Evolutionary conservation across 305 asterid species (phyloP), one percentile per base, ranked within the genome.

Genomic region (Solanum hybrid): DNA sequence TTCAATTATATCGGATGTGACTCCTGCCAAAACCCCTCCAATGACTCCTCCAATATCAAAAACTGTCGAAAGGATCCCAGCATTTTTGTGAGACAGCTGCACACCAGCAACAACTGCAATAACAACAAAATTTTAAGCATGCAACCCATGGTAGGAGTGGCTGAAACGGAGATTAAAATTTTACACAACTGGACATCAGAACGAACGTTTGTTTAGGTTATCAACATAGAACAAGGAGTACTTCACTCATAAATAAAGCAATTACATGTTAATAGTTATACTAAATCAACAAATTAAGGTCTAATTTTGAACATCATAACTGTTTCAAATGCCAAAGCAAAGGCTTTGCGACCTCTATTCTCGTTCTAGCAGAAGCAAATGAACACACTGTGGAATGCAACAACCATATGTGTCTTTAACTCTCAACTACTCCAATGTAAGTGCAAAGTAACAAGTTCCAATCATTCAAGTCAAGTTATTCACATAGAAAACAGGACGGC

Each of bases 21-120:
- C 92, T 46, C 99, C 99, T 3, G 99, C 99, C 80, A 93, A 90
- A 90, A 97, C 94, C 34, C 98, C 99, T 18, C 99, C 98, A 39
- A 93, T 33, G 29, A 95, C 97, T 39, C 99, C 98, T 89, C 99
- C 99, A 31, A 96, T 91, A 92, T 97, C 98, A 82, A 97, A 97
- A 89, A 96, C 89, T 80, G 97, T 93, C 3, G 99, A 97, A 91
- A 96, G 96, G 83, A 95, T 94, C 77, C 99, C 99, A 61, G 99
- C 98, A 13, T 92, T 94, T 92, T 92, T 90, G 87, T 96, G 96
- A 67, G 99, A 96, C 64, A 96, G 89, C 90, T 94, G 94, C 89
- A 91, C 95, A 64, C 98, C 99, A 10, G 96, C 97, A 93, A 97
- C 94, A 87, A 96, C 99, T 96, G 94, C 93, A 92, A 89, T 88